Conservation (phyloP, 2,329 filamentous ascomycete genomes). For the Colletotrichum euphorbiae region DNA sequence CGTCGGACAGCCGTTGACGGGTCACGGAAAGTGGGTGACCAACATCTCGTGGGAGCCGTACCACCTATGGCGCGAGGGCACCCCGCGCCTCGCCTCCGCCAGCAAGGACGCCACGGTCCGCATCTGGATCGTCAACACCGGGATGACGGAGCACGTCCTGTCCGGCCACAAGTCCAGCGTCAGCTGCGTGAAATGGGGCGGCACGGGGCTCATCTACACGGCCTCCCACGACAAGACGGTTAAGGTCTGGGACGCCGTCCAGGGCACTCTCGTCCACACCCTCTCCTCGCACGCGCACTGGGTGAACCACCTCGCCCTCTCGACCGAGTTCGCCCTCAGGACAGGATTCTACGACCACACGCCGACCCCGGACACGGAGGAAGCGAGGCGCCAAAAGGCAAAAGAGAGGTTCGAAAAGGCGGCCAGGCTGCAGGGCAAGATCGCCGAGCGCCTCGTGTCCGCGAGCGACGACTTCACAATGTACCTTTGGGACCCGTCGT, state of each 20-base stretch:
- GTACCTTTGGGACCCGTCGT: conserved; percentile 90
- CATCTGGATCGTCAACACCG: conserved; percentile 85
- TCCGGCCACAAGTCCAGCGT: conserved; percentile 91
- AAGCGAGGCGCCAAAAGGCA: conserved; percentile 79
- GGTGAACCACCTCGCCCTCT: conserved; percentile 94
- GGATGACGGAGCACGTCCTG: conserved; percentile 82
- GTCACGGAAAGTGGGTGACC: conserved; percentile 90
- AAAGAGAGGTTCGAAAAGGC: conserved; percentile 88
- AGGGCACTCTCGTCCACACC: conserved; percentile 83
- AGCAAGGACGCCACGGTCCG: conserved; percentile 91
- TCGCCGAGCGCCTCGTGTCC: conserved; percentile 87
- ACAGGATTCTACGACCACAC: conserved; percentile 91
- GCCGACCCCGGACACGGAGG: conserved; percentile 72
- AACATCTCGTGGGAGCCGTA: conserved; percentile 90
- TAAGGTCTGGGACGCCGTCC: conserved; percentile 86
- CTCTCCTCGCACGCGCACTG: conserved; percentile 89
- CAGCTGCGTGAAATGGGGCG: conserved; percentile 94
- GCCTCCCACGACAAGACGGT: conserved; percentile 92
- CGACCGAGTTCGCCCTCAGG: conserved; percentile 88
- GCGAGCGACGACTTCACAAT: conserved; percentile 97
- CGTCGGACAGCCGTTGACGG: conserved; percentile 77
- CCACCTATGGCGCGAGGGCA: conserved; percentile 80
- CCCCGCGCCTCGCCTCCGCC: conserved; percentile 83
- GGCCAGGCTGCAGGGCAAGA: conserved; percentile 78
- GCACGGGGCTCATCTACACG: conserved; percentile 86